Base-by-base conservation (phyloP, 306 rosid species). In the Vigna angularis region DNA sequence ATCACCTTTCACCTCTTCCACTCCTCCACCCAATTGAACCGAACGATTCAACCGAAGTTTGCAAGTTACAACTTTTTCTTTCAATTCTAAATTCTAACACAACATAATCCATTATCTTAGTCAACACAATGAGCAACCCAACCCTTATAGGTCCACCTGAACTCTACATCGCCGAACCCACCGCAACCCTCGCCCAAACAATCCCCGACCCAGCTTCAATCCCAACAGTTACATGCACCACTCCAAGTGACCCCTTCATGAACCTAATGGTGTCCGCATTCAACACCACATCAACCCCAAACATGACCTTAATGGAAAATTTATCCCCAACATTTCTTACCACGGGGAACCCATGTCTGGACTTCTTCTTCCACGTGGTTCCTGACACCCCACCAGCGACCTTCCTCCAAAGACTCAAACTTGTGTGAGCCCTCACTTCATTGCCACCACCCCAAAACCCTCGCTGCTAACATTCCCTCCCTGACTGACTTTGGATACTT, bases 81-180 rank as follows among this genome's bases (percentile, higher is more conserved):
- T 20, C 22, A 20, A 20, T 20, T 20, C 22, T 20, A 20, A 1
- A 20, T 20, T 20, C 22, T 20, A 20, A 0, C 22, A 20, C 22
- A 22, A 2, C 55, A 26, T 16, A 12, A 9, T 9, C 40, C 70
- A 65, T 20, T 13, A 16, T 0, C 30, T 58, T 15, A 20, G 9
- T 1, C 22, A 20, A 20, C 57, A 68, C 34, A n/a, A 86, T 88
- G 93, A 89, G 86, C 28, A 18, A n/a, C 30, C 22, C 14, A 13
- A 87, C 83, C 36, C 91, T 90, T 40, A 73, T 87, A 7, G 91
- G 96, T 14, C 96, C 96, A 10, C 96, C 91, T 30, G 90, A 85
- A 79, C 63, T 87, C 68, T 72, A 82, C 72, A 61, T 26, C 2
- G 57, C 78, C 30, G 6, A 49, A 7, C 7, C 51, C n/a, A 40